Evolutionary conservation across 805 yeast genomes (phyloP).

Genomic region (Saccharomycopsis oosterbeekiorum): DNA sequence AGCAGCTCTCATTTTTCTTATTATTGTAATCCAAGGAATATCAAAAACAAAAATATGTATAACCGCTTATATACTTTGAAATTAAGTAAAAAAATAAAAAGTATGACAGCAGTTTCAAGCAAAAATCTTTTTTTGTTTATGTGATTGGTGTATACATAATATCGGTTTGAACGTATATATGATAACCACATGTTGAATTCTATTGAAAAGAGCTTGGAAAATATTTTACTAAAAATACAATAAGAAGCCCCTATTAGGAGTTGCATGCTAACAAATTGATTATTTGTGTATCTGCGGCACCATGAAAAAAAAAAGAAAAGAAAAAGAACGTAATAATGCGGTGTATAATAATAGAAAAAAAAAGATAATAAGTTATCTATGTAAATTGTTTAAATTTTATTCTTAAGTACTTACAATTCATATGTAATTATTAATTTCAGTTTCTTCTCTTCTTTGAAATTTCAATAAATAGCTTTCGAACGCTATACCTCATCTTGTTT

Average conservation of each 20-base stretch:
- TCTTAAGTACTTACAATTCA: not conserved
- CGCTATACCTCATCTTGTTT: not conserved
- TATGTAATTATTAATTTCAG: not conserved
- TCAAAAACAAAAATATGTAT: too few species aligned
- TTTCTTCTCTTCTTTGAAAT: not conserved
- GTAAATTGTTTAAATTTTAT: not conserved
- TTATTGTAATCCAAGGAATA: too few species aligned
- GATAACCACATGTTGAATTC: not conserved
- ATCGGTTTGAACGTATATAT: not conserved
- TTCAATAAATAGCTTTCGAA: not conserved
- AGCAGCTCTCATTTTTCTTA: too few species aligned
- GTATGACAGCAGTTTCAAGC: too few species aligned
- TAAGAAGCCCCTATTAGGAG: not conserved
- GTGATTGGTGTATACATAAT: not conserved
- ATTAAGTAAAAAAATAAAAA: too few species aligned
- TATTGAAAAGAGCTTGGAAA: not conserved
- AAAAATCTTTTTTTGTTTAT: not conserved
- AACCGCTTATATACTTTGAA: too few species aligned
- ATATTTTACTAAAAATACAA: not conserved
- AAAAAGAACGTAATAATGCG: not conserved
- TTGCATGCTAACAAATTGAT: not conserved
- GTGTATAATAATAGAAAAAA: not conserved
- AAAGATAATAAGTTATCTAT: not conserved
- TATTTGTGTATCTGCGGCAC: not conserved
- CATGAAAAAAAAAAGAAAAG: conserved; percentile 1